These are phyloP conservation scores for Wickerhamiella allomyrinae DNA, from an alignment of 805 yeast genomes.

Conservation along the genomic window DNA sequence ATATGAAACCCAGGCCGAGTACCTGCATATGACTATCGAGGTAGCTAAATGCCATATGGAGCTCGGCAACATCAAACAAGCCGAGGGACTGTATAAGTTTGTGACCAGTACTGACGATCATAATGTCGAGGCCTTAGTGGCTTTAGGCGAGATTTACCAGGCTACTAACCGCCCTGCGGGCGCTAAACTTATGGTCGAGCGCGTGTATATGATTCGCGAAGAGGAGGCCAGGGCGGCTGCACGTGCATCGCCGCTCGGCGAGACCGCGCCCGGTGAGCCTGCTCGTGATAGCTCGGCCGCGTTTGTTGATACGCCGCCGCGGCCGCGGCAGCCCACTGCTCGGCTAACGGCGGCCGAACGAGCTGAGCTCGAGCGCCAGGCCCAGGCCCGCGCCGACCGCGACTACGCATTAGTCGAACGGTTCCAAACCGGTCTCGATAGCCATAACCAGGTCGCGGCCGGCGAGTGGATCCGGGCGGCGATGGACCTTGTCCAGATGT, in stretches of 20 bases:
- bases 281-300: background rate
- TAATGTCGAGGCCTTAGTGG: conserved; percentile 58
- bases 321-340: conserved; percentile 5
- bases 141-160: conserved; percentile 69
- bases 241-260: background rate
- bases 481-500: conserved; percentile 68
- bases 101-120: conserved; percentile 23
- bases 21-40: conserved; percentile 32
- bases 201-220: conserved; percentile 18
- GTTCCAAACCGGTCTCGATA: conserved; percentile 34
- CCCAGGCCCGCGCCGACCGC: conserved; percentile 31
- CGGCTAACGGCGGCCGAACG: conserved; percentile 14
- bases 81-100: conserved; percentile 19
- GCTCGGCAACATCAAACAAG: conserved; percentile 33
- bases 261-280: background rate
- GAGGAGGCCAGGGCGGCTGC: conserved; percentile 1
- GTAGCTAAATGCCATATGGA: conserved; percentile 70
- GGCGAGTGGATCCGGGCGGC: conserved; percentile 75
- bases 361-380: conserved; percentile 36
- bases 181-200: conserved; percentile 21
- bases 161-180: conserved; percentile 21
- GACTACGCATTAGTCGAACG: conserved; percentile 34
- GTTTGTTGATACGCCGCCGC: conserved; percentile 5
- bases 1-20: conserved; percentile 14
- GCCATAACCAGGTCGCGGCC: conserved; percentile 45